Evolutionary conservation across 345 rosid species (phyloP).

Genomic region (Nasturtium officinale): DNA sequence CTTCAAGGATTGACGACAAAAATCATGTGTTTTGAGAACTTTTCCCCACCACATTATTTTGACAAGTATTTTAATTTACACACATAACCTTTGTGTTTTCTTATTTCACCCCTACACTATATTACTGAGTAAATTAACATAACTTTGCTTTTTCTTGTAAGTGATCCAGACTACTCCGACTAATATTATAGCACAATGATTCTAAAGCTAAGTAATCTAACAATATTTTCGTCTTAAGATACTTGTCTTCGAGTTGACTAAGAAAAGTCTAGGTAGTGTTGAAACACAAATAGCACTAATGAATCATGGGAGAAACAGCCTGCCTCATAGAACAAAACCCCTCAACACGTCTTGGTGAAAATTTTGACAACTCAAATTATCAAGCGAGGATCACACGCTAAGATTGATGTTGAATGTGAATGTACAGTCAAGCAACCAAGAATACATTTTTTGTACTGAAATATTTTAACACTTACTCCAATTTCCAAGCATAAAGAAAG

Average conservation of each 20-base stretch:
- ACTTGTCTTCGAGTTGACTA: conserved; percentile 5
- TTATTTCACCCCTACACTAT: neutral
- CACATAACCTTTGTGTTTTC: neutral
- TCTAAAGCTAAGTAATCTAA: neutral
- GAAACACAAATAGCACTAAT: neutral
- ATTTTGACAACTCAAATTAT: neutral
- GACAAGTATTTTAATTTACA: neutral
- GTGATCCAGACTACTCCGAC: neutral
- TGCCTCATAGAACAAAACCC: neutral
- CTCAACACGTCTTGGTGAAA: conserved; percentile 19
- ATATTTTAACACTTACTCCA: conserved; percentile 25
- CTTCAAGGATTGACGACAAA: neutral
- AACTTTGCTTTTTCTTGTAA: too few species aligned
- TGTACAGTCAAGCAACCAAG: conserved; percentile 12
- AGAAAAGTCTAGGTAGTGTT: conserved; percentile 6
- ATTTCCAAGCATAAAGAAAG: conserved; percentile 51
- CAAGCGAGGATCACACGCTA: conserved; percentile 16
- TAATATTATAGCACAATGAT: neutral
- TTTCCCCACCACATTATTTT: neutral
- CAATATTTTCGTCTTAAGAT: neutral
- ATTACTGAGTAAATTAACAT: too few species aligned
- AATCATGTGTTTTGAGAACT: neutral
- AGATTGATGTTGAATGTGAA: neutral
- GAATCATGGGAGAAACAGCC: conserved; percentile 26
- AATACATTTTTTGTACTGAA: neutral